These are phyloP conservation scores for Pyrus betulifolia DNA, from an alignment of 306 rosid species.

Conservation along the genomic window DNA sequence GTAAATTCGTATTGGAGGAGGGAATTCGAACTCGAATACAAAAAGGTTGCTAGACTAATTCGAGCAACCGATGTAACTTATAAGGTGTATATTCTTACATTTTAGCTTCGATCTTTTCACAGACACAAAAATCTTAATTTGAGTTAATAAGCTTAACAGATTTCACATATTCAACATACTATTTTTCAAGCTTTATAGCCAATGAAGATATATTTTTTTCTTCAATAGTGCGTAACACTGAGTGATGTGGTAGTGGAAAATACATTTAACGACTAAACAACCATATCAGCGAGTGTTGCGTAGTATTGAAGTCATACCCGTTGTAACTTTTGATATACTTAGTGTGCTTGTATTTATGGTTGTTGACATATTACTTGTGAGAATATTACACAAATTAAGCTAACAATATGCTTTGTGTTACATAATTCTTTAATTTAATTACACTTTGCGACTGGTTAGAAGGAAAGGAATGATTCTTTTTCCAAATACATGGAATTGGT, in stretches of 20 bases:
- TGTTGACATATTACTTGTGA: background rate
- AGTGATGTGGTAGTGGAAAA: too few relatives aligned
- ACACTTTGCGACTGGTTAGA: background rate
- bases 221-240: too few relatives aligned
- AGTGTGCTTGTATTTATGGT: background rate
- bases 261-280: too few relatives aligned
- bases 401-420: background rate
- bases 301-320: too few relatives aligned
- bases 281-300: too few relatives aligned
- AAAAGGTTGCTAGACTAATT: too few relatives aligned
- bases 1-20: background rate
- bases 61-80: too few relatives aligned
- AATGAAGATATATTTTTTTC: too few relatives aligned
- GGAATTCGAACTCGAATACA: too few relatives aligned
- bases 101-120: background rate
- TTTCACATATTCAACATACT: background rate
- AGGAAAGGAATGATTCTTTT: constrained; percentile 1
- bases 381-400: background rate
- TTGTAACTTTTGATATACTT: too few relatives aligned
- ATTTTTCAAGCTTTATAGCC: background rate
- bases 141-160: background rate
- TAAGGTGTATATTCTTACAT: background rate
- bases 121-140: background rate
- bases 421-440: background rate
- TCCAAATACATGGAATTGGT: background rate